Conservation (phyloP, 176 grass and related monocot species). For the Hyparrhenia diplandra region DNA sequence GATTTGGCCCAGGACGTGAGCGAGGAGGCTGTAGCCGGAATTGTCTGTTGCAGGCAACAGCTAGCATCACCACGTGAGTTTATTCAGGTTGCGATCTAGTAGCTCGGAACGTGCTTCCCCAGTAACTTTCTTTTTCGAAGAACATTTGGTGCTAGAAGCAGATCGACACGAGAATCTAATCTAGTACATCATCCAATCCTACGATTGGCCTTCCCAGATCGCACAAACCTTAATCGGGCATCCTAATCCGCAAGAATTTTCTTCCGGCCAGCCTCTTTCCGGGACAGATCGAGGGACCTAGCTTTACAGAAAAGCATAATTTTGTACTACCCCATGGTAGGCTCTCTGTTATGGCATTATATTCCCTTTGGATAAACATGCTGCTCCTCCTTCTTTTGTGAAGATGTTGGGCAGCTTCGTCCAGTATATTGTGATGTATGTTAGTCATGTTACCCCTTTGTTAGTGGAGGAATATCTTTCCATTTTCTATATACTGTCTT, state of each 20-base stretch:
- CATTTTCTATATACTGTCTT: not conserved
- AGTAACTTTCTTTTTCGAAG: not conserved
- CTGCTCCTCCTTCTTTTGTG: not conserved
- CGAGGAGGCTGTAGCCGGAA: not conserved
- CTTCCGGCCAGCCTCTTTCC: constrained; percentile 19
- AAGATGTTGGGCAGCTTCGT: constrained; percentile 33
- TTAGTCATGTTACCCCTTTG: not conserved
- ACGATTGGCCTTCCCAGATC: constrained; percentile 18
- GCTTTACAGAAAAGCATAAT: constrained; percentile 20
- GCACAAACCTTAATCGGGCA: constrained; percentile 10
- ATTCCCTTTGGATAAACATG: constrained; percentile 16
- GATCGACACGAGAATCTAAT: constrained; percentile 18
- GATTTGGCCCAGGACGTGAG: not conserved
- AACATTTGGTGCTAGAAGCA: constrained; percentile 5
- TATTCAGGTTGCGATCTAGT: constrained; percentile 8
- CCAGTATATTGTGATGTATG: not conserved
- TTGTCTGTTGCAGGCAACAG: not conserved
- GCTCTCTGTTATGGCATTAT: not conserved
- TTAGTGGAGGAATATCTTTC: constrained; percentile 23
- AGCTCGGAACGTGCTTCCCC: not conserved
- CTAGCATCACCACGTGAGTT: constrained; percentile 16
- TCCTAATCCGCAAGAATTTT: not conserved
- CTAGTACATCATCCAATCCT: not conserved
- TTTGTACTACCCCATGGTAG: not conserved
- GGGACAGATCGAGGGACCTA: not conserved